These are phyloP conservation scores for Trametes sanguinea DNA, from an alignment of 768 basidiomycete genomes.

Conservation along the genomic window DNA sequence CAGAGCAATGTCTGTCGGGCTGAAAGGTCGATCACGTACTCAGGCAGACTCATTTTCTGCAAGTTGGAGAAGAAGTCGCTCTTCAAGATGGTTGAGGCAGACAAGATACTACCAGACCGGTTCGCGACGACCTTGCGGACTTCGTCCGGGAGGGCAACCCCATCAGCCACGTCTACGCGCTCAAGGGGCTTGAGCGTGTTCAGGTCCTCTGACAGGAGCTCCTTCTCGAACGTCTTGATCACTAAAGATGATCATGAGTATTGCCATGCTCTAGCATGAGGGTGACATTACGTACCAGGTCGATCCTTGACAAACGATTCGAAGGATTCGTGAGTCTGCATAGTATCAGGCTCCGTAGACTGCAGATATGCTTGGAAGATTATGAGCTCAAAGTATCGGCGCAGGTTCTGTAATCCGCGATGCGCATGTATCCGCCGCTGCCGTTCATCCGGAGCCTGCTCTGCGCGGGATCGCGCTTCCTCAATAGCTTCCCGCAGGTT, in stretches of 20 bases:
- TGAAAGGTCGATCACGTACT: conserved; percentile 51
- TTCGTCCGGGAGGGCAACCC: conserved; percentile 86
- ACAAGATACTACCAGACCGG: conserved; percentile 83
- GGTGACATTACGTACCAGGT: conserved; percentile 72
- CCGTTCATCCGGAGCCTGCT: conserved; percentile 72
- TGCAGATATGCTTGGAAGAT: conserved; percentile 90
- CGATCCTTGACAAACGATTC: conserved; percentile 81
- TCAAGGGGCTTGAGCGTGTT: conserved; percentile 82
- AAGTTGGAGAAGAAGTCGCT: conserved; percentile 92
- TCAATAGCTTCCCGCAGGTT: conserved; percentile 92
- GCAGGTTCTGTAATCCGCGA: conserved; percentile 75
- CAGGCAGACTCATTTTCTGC: conserved; percentile 95
- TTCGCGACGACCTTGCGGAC: conserved; percentile 83
- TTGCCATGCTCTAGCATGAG: conserved; percentile 39
- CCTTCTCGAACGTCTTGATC: conserved; percentile 94
- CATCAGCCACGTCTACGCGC: conserved; percentile 63
- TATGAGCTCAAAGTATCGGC: conserved; percentile 83
- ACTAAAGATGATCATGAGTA: conserved; percentile 46
- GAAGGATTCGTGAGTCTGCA: conserved; percentile 71
- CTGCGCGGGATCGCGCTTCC: conserved; percentile 72
- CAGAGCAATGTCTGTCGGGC: neutral
- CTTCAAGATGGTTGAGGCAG: conserved; percentile 92
- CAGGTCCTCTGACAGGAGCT: conserved; percentile 76
- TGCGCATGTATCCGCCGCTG: conserved; percentile 67
- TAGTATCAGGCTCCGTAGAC: conserved; percentile 78